Conservation (phyloP, 2,329 filamentous ascomycete genomes). For the Fusarium clavum region DNA sequence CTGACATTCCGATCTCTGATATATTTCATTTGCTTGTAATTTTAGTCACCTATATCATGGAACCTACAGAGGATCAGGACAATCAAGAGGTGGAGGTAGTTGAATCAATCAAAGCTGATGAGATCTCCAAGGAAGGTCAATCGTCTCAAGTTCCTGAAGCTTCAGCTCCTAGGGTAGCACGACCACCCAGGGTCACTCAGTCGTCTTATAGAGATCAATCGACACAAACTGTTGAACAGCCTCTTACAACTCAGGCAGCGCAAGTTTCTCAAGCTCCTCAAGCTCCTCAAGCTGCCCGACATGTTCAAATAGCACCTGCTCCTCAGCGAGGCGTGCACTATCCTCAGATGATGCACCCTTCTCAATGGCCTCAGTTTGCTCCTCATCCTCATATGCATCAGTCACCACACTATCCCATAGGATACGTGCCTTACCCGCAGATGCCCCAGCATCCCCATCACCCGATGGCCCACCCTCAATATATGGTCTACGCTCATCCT, state of each 20-base stretch:
- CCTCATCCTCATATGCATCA: constrained; percentile 6
- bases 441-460: background rate
- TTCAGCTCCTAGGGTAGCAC: no score
- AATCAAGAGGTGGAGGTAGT: background rate
- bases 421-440: background rate
- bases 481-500: background rate
- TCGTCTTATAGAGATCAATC: no score
- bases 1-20: background rate
- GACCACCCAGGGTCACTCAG: no score
- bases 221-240: no score
- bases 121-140: background rate
- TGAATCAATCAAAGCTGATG: background rate
- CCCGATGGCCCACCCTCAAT: background rate
- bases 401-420: background rate
- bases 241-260: no score
- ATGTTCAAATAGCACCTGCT: background rate
- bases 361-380: background rate
- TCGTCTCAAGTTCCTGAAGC: background rate
- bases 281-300: background rate
- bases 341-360: no score
- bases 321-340: background rate
- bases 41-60: background rate
- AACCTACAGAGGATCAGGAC: background rate
- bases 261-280: no score
- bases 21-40: background rate